These are phyloP conservation scores for Suillus subalutaceus DNA, from an alignment of 768 basidiomycete genomes.

Conservation along the genomic window DNA sequence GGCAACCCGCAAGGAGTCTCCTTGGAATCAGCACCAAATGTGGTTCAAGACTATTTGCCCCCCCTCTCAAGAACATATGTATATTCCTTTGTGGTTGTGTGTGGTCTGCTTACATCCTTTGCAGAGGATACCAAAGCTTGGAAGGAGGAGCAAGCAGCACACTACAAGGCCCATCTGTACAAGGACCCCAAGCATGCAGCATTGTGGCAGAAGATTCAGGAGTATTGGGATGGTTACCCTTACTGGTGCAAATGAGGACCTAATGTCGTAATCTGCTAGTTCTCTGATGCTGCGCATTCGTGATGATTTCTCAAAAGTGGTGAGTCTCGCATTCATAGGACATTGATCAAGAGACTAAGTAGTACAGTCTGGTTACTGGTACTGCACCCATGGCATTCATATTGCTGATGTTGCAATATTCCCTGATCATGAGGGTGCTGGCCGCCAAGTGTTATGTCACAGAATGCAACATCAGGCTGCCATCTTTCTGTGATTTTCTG, in stretches of 20 bases:
- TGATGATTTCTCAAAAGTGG: not conserved
- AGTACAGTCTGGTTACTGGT: too few species aligned
- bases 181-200: not conserved
- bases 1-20: too few species aligned
- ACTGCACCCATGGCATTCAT: too few species aligned
- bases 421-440: too few species aligned
- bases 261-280: not conserved
- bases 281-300: not conserved
- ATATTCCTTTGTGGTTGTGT: not conserved
- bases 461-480: too few species aligned
- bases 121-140: constrained; percentile 2
- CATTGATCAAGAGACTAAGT: not conserved
- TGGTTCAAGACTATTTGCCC: constrained; percentile 1
- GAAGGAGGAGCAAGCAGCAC: not conserved
- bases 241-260: constrained; percentile 1
- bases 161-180: not conserved
- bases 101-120: not conserved
- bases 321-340: not conserved
- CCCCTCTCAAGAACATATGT: not conserved
- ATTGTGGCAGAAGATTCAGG: not conserved
- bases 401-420: too few species aligned
- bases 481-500: too few species aligned
- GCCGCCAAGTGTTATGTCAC: too few species aligned
- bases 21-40: not conserved
- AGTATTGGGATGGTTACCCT: constrained; percentile 2